Evolutionary conservation across 345 rosid species (phyloP).

Genomic region (Acer saccharum): DNA sequence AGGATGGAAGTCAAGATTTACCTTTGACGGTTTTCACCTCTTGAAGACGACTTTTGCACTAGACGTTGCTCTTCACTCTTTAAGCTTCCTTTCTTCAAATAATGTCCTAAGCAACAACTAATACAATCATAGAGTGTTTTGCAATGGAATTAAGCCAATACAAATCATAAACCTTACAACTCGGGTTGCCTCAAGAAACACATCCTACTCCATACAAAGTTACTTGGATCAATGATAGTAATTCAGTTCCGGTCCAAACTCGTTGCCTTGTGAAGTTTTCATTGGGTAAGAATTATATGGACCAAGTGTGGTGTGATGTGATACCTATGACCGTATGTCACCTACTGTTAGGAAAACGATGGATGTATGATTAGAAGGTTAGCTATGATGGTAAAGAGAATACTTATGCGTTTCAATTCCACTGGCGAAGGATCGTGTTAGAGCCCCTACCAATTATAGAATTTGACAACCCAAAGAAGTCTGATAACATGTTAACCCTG

Average conservation of each 20-base stretch:
- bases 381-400: conserved; percentile 1
- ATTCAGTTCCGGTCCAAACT: neutral
- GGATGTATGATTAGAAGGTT: neutral
- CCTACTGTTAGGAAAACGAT: neutral
- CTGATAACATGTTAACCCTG: neutral
- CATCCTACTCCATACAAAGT: too few relatives aligned
- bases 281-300: neutral
- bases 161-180: too few relatives aligned
- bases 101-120: too few relatives aligned
- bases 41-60: too few relatives aligned
- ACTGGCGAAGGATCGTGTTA: neutral
- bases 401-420: neutral
- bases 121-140: too few relatives aligned
- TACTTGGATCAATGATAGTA: neutral
- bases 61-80: too few relatives aligned
- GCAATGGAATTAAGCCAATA: too few relatives aligned
- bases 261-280: neutral
- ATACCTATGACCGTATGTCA: neutral
- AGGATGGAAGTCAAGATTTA: too few relatives aligned
- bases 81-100: too few relatives aligned
- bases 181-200: too few relatives aligned
- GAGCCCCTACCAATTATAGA: too few relatives aligned
- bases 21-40: too few relatives aligned
- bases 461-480: neutral
- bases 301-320: conserved; percentile 4